Base-by-base conservation (phyloP, 1,139 yeast genomes). In the Suhomyces bribrorum region DNA sequence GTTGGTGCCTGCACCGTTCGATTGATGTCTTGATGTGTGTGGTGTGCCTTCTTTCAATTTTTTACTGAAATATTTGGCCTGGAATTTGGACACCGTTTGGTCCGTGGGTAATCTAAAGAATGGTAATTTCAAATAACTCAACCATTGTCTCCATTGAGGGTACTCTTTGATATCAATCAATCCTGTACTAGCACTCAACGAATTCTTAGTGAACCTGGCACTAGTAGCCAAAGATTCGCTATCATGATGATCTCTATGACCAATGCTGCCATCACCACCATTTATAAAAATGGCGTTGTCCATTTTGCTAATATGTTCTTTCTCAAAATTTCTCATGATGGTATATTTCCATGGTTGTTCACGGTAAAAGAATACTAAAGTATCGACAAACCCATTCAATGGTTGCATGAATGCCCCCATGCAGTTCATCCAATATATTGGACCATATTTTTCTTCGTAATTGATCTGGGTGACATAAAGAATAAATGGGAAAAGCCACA, bases 401-500 rank as follows among this genome's bases (percentile, higher is more conserved):
- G 96, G 92, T 58, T 85, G 89, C 73, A 83, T 79, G 51, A 83
- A 82, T 0, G 94, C 85, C 11, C 86, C 80, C 44, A 84, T 62
- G 35, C 79, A 75, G 40, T 79, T 75, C 31, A 86, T 61, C 86
- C 94, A 85, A 46, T 73, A 75, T 7, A 80, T 69, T 0, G 84
- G 81, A 1, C 75, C 73, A 45, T 67, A 72, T 2, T 47, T 46
- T 34, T 66, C 53, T 47, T 79, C 84, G 50, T 77, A 69, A 35
- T 66, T 63, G 45, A 71, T 56, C 56, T 81, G 86, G 6, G 86
- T 71, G 34, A 80, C 69, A 53, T 84, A 86, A 28, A 81, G 73
- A n/a, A 83, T 75, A 45, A 87, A 77, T 1, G 96, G 96, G 48
- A 86, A 83, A 12, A 83, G 57, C 96, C 96, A 88, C 34, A 88